These are phyloP conservation scores for Mortierella sp. DNA, from an alignment of 371 early-diverging fungal genomes.

Conservation along the genomic window DNA sequence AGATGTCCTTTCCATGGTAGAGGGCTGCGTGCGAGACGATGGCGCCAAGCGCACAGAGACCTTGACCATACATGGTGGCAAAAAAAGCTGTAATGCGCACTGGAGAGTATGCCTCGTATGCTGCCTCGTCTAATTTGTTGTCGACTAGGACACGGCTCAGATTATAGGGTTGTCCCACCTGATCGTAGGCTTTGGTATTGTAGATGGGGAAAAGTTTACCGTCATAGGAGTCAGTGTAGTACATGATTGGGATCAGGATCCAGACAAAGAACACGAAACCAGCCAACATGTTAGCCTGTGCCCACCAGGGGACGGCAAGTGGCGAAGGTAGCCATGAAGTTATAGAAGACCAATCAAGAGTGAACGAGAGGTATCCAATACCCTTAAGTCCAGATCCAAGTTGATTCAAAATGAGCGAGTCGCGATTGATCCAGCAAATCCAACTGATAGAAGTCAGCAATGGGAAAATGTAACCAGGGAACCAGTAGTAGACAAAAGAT, in stretches of 20 bases:
- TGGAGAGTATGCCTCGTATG: slow-evolving; percentile 68
- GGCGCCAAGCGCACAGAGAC: slow-evolving; percentile 69
- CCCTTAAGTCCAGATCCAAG: slow-evolving; percentile 74
- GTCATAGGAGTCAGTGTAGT: slow-evolving; percentile 75
- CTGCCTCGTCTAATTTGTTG: slow-evolving; percentile 66
- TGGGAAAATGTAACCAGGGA: slow-evolving; percentile 84
- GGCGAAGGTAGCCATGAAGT: slow-evolving; percentile 74
- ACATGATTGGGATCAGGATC: slow-evolving; percentile 81
- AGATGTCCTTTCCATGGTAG: slow-evolving; percentile 67
- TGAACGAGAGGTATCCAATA: slow-evolving; percentile 75
- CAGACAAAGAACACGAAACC: slow-evolving; percentile 79
- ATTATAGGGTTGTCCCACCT: slow-evolving; percentile 61
- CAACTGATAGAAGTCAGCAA: slow-evolving; percentile 79
- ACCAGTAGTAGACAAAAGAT: slow-evolving; percentile 78
- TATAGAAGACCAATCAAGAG: slow-evolving; percentile 85
- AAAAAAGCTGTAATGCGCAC: slow-evolving; percentile 74
- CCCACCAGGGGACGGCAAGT: slow-evolving; percentile 81
- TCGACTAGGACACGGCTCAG: slow-evolving; percentile 62
- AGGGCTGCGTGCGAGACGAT: slow-evolving; percentile 67
- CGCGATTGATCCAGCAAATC: slow-evolving; percentile 78
- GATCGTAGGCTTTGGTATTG: slow-evolving; percentile 67
- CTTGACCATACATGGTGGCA: slow-evolving; percentile 75
- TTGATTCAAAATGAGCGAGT: slow-evolving; percentile 69
- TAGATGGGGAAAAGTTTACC: slow-evolving; percentile 76
- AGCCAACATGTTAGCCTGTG: slow-evolving; percentile 75